Evolutionary conservation across 1,284 basidiomycete genomes (phyloP).

Genomic region (Malassezia psittaci): DNA sequence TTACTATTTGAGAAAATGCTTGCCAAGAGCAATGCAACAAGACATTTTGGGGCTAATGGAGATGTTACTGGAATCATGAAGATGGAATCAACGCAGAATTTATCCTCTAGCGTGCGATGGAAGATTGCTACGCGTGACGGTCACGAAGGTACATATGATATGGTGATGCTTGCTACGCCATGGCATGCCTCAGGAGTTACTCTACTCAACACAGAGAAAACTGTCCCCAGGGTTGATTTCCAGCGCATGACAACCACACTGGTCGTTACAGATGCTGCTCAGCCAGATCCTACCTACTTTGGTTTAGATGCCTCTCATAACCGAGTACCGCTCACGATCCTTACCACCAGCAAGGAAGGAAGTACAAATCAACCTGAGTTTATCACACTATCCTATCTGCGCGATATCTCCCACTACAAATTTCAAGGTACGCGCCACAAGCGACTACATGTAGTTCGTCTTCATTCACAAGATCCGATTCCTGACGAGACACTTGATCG

Average conservation of each 20-base stretch:
- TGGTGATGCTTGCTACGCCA: constrained; percentile 39
- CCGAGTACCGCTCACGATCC: constrained; percentile 58
- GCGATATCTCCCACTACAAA: constrained; percentile 50
- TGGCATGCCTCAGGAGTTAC: constrained; percentile 41
- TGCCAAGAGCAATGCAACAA: constrained; percentile 54
- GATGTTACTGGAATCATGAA: constrained; percentile 40
- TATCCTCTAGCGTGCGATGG: constrained; percentile 19
- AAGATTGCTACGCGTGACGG: constrained; percentile 37
- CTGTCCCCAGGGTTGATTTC: constrained; percentile 63
- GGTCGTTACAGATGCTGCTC: constrained; percentile 63
- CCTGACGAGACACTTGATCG: constrained; percentile 59
- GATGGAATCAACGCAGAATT: constrained; percentile 1
- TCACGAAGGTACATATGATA: constrained; percentile 34
- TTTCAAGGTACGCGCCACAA: constrained; percentile 17
- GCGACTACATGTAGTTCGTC: constrained; percentile 48
- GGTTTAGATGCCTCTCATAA: constrained; percentile 50
- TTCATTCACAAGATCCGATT: constrained; percentile 65
- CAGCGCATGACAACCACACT: constrained; percentile 79
- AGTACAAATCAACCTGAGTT: constrained; percentile 51
- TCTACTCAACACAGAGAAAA: constrained; percentile 44
- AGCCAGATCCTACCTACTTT: constrained; percentile 64
- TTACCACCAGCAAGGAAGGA: constrained; percentile 52
- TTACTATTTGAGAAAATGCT: constrained; percentile 75
- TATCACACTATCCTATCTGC: constrained; percentile 79
- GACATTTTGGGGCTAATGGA: constrained; percentile 28